Percentiles rank a stretch among this genome's conserved stretches.
These are phyloP conservation scores for Bauhinia variegata DNA, from an alignment of 306 rosid species.

Conservation along the genomic window DNA sequence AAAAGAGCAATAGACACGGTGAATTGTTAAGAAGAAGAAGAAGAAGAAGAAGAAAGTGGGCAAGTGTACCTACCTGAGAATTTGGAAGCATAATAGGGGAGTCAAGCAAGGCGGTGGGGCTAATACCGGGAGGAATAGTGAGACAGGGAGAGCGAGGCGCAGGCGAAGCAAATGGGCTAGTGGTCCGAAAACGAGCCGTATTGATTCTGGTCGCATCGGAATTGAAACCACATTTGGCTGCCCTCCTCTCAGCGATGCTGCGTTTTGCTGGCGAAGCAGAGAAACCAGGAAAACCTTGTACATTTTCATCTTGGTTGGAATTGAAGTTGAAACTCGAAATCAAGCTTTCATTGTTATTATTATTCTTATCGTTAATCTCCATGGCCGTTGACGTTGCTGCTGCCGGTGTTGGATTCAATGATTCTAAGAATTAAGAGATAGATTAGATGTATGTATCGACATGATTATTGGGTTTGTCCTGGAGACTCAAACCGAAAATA, in stretches of 20 bases:
- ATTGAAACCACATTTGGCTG: conserved; percentile 61
- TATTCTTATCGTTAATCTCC: background rate
- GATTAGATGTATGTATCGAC: background rate
- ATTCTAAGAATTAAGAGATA: too few species aligned
- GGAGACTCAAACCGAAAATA: background rate
- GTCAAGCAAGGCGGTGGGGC: conserved; percentile 77
- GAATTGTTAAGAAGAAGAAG: background rate
- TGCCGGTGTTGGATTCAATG: conserved; percentile 15
- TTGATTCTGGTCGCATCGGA: conserved; percentile 53
- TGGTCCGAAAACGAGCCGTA: conserved; percentile 42
- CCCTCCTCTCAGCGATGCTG: conserved; percentile 70
- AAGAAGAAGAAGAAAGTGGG: background rate
- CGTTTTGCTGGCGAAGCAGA: conserved; percentile 3
- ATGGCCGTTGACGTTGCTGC: too few species aligned
- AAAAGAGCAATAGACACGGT: background rate
- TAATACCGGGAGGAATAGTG: conserved; percentile 69
- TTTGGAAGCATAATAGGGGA: conserved; percentile 77
- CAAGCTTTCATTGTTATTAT: background rate
- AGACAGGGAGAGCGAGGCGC: conserved; percentile 53
- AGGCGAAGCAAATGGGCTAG: conserved; percentile 45
- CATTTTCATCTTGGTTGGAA: too few species aligned
- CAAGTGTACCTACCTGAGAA: conserved; percentile 63
- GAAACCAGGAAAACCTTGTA: conserved; percentile 8
- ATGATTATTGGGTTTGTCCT: background rate
- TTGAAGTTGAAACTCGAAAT: background rate